Base-by-base conservation (phyloP, 495 filamentous ascomycete species). In the Lepraria neglecta region DNA sequence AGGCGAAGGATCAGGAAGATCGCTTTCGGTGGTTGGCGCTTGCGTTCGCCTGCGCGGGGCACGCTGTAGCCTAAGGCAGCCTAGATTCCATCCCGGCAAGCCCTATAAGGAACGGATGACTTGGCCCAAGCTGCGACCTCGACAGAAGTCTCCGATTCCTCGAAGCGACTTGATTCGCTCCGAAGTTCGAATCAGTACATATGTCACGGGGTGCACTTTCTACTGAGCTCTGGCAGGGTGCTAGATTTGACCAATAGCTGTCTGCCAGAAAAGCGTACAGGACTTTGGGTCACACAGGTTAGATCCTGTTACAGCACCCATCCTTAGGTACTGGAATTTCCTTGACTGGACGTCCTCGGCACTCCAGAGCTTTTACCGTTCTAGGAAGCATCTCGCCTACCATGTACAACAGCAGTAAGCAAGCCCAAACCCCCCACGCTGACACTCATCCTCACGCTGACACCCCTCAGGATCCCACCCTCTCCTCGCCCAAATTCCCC, bases 401-500 rank as follows among this genome's bases (percentile, higher is more conserved):
- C 10, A 69, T 69, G 67, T 67, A 69, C 46, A 63, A 64, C 42
- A 59, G 53, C 33, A 67, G 67, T 67, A 65, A 47, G 64, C 45
- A 65, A 47, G 64, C 46, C 28, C 27, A 6, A 4, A 19, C 3
- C 27, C 0, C 10, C 15, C 6, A 33, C 33, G 15, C 10, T 0
- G 15, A 2, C 40, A 6, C 12, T 48, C 21, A 11, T 55, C 12
- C 19, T 21, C 15, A 21, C 11, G 43, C 70, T 77, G 50, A 72
- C 40, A 6, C 61, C 55, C 12, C 9, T 42, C 66, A 94, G 89
- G 82, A 60, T 83, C 89, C 4, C 91, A 97, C 74, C 88, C 88
- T 24, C 83, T 96, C 63, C 88, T 97, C 50, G 88, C 89, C 63
- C 94, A 98, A 74, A 82, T 97, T 56, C 89, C 92, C 56, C 80